Evolutionary conservation across 2,329 filamentous ascomycete species (phyloP).

Genomic region (Verticillium zaregamsianum): DNA sequence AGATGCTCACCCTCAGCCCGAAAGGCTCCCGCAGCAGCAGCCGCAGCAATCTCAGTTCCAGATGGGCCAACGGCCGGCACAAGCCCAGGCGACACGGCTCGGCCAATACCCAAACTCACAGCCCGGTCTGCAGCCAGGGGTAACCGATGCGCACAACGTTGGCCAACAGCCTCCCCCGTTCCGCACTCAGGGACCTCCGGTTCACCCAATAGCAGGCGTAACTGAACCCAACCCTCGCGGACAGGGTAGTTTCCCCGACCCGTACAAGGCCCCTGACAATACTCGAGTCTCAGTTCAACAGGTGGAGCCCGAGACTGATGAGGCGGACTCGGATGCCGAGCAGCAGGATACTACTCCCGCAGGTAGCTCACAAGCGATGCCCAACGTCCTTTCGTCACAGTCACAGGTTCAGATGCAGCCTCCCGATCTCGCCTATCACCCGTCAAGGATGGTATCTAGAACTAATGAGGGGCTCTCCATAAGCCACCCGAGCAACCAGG

Average conservation of each 20-base stretch:
- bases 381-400: not conserved
- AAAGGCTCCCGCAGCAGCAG: not conserved
- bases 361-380: not conserved
- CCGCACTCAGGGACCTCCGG: conserved; percentile 1
- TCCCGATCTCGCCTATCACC: not conserved
- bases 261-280: not conserved
- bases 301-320: not conserved
- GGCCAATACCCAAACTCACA: not conserved
- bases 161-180: conserved; percentile 4
- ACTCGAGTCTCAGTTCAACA: not conserved
- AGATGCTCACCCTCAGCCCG: conserved; percentile 11
- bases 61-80: not conserved
- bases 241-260: not conserved
- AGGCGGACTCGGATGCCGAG: not conserved
- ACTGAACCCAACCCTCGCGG: not conserved
- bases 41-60: not conserved
- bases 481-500: not conserved
- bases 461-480: too few species aligned
- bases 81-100: not conserved
- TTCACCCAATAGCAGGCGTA: not conserved
- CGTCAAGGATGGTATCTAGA: not conserved
- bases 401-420: not conserved
- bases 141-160: not conserved
- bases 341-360: not conserved
- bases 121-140: not conserved